These are phyloP conservation scores for Coniochaeta ligniaria DNA, from an alignment of 2,329 filamentous ascomycete species.

Conservation along the genomic window DNA sequence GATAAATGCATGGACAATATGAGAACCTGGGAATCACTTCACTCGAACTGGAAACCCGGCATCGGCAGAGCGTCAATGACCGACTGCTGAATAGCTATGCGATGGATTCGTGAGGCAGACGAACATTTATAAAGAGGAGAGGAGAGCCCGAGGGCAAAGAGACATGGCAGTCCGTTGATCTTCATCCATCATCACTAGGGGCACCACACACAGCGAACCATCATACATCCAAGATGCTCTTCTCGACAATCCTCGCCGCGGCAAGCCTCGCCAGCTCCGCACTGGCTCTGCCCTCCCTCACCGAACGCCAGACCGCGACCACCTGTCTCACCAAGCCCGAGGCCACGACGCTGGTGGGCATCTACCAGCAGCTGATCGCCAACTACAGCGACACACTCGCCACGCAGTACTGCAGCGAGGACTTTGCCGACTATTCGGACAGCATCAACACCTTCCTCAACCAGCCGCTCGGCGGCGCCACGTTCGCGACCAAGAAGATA, in stretches of 20 bases:
- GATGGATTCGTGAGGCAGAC: background rate
- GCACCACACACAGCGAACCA: background rate
- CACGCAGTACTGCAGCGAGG: conserved; percentile 19
- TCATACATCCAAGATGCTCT: conserved; percentile 11
- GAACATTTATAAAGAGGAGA: background rate
- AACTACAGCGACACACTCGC: conserved; percentile 18
- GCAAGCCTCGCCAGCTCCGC: conserved; percentile 14
- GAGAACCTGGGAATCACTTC: conserved; percentile 2
- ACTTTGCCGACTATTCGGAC: conserved; percentile 23
- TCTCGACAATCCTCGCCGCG: conserved; percentile 9
- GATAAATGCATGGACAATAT: conserved; percentile 16
- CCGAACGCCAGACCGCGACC: conserved; percentile 5
- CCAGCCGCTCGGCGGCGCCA: conserved; percentile 20
- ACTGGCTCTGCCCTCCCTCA: conserved; percentile 12
- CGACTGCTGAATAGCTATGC: background rate
- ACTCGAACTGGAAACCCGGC: background rate
- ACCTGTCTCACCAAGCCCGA: conserved; percentile 16
- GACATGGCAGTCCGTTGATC: background rate
- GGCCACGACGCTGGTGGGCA: conserved; percentile 17
- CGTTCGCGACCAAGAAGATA: conserved; percentile 23
- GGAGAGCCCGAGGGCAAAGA: background rate
- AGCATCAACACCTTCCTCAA: conserved; percentile 24
- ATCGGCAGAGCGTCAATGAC: background rate
- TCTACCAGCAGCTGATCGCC: conserved; percentile 21
- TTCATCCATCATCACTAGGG: background rate